Conservation (phyloP, 2,329 filamentous ascomycete species). For the Microdochium bolleyi region DNA sequence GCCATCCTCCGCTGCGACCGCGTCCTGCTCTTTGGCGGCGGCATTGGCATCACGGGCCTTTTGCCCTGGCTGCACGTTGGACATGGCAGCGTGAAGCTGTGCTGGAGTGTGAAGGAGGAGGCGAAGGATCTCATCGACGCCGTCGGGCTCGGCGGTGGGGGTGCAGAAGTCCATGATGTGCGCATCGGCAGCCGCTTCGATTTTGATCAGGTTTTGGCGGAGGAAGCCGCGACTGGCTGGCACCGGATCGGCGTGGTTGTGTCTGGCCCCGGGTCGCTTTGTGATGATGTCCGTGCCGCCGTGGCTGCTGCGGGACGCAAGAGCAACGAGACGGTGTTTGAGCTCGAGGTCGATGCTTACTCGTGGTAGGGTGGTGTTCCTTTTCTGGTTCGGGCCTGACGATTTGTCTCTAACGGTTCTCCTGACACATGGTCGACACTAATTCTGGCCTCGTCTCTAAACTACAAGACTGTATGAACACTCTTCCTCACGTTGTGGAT, state of each 20-base stretch:
- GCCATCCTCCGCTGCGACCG: constrained; percentile 8
- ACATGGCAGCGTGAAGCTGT: neutral
- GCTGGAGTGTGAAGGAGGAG: neutral
- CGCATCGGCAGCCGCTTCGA: neutral
- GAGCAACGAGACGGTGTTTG: neutral
- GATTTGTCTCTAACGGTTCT: no score
- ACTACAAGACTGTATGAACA: no score
- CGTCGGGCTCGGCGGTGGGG: neutral
- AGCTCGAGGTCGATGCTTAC: neutral
- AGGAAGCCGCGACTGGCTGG: neutral
- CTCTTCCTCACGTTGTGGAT: no score
- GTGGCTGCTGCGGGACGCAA: neutral
- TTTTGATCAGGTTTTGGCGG: neutral
- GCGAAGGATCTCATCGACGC: neutral
- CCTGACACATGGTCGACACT: no score
- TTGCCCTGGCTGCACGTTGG: constrained; percentile 15
- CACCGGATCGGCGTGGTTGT: neutral
- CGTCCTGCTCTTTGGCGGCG: constrained; percentile 34
- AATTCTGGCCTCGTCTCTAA: no score
- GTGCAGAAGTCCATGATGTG: neutral
- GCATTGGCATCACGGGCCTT: constrained; percentile 38
- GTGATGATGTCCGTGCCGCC: neutral
- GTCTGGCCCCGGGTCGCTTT: neutral
- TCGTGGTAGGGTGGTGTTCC: neutral
- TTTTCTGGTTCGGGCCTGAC: no score